Conservation (phyloP, 805 yeast genomes). For the Candida multigemmis region DNA sequence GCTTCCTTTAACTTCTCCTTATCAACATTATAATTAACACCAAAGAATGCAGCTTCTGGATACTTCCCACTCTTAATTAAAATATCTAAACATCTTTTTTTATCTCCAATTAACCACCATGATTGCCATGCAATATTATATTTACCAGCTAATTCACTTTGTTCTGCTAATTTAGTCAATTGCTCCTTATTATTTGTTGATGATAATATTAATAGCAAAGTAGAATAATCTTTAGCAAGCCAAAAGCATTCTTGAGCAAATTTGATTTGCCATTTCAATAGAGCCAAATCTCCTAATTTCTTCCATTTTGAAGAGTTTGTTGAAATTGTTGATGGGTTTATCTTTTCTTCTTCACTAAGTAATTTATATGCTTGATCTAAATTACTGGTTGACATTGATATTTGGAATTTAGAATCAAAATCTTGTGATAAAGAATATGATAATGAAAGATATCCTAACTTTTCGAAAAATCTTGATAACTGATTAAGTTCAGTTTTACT, state of each 20-base stretch:
- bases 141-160: conserved; percentile 66
- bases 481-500: conserved; percentile 63
- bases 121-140: conserved; percentile 89
- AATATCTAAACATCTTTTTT: conserved; percentile 51
- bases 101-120: conserved; percentile 78
- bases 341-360: conserved; percentile 21
- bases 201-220: conserved; percentile 73
- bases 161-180: conserved; percentile 52
- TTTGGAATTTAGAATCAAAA: conserved; percentile 83
- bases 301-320: conserved; percentile 63
- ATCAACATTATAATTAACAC: conserved; percentile 52
- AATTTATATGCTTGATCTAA: conserved; percentile 60
- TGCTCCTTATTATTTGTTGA: conserved; percentile 64
- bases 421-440: conserved; percentile 82
- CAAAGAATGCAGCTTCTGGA: conserved; percentile 81
- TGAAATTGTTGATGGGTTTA: conserved; percentile 38
- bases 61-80: conserved; percentile 59
- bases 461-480: conserved; percentile 87
- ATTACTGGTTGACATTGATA: conserved; percentile 71
- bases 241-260: conserved; percentile 75
- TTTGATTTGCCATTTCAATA: conserved; percentile 68
- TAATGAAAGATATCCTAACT: conserved; percentile 78
- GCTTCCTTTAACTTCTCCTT: conserved; percentile 33
- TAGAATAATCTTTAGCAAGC: conserved; percentile 72
- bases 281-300: conserved; percentile 79